Evolutionary conservation across 805 yeast species (phyloP), one percentile per base, ranked within the genome.

Genomic region (Ogataea ramenticola): DNA sequence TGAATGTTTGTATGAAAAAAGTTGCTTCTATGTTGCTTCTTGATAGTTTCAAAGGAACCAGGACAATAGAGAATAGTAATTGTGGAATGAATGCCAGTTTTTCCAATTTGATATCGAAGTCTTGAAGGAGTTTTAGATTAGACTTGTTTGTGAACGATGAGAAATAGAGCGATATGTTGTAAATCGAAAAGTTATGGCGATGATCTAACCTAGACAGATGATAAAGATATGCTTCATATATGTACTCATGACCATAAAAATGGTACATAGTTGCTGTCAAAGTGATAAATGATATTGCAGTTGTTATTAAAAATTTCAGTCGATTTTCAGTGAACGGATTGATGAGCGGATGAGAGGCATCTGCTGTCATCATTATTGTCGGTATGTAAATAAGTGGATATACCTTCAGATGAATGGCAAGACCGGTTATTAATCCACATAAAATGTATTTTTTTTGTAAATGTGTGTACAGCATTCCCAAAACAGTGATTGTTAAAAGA

Each of bases 301-400:
- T 57, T 2, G 73, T 53, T 0, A 68, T 1, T 1, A 68, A 65
- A 49, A 79, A 77, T 15, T 44, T 45, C 17, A 78, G 34, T 15
- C 83, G 59, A 4, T 61, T 60, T 2, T 47, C 37, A 42, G 76
- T 81, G 45, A 80, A 50, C 57, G 71, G 64, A 9, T 52, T 55
- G 16, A 65, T 30, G 9, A 66, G 37, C 0, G 74, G 70, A 1
- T 60, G 42, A 14, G 51, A 47, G 26, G 51, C 47, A 40, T 50
- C 61, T n/a, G 55, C 47, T 10, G 47, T 43, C 49, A 80, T 61
- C 40, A 85, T 48, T 1, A 84, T 68, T 2, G 91, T 72, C 1
- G 97, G 95, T 8, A 87, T 60, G 55, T 93, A 93, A 22, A 93
- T 87, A 22, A 93, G 67, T 1, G 99, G 99, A 58, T 93, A 91